These are phyloP conservation scores for Cudoniella acicularis DNA, from an alignment of 495 filamentous ascomycete genomes.

Conservation along the genomic window DNA sequence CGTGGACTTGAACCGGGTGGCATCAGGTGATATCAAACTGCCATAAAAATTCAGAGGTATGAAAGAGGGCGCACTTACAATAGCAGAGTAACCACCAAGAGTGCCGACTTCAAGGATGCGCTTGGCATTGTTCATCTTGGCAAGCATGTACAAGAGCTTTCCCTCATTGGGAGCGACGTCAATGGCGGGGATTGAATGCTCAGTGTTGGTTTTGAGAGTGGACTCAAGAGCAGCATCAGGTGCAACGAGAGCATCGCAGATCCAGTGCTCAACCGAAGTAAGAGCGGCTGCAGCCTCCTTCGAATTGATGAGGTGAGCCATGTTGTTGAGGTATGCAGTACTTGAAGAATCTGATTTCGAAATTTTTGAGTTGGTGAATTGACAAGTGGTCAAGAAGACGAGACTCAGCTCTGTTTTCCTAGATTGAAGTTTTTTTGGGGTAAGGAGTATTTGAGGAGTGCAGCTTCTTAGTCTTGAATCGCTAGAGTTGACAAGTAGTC, in stretches of 20 bases:
- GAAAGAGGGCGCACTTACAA: background rate
- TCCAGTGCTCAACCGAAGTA: background rate
- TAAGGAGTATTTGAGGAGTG: too few species aligned
- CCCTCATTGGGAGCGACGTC: constrained; percentile 18
- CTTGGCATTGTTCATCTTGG: constrained; percentile 14
- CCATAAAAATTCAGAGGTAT: background rate
- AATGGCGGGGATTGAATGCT: constrained; percentile 4
- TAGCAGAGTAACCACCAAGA: constrained; percentile 16
- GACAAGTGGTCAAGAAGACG: too few species aligned
- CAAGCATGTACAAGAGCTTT: constrained; percentile 15
- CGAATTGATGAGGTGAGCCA: background rate
- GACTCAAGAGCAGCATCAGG: constrained; percentile 3
- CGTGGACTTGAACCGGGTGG: too few species aligned
- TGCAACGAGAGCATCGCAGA: constrained; percentile 6
- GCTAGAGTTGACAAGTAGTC: too few species aligned
- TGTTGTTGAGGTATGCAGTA: background rate
- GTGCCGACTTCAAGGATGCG: constrained; percentile 20
- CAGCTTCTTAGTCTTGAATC: too few species aligned
- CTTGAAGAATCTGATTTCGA: too few species aligned
- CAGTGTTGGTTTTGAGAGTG: constrained; percentile 9
- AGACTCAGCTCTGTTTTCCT: too few species aligned
- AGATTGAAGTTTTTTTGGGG: too few species aligned
- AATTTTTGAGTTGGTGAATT: too few species aligned
- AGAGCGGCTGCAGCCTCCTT: background rate
- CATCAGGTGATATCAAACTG: too few species aligned